phyloP scores from a whole-genome alignment of 2,329 filamentous ascomycete species.

The Colletotrichum navitas region DNA sequence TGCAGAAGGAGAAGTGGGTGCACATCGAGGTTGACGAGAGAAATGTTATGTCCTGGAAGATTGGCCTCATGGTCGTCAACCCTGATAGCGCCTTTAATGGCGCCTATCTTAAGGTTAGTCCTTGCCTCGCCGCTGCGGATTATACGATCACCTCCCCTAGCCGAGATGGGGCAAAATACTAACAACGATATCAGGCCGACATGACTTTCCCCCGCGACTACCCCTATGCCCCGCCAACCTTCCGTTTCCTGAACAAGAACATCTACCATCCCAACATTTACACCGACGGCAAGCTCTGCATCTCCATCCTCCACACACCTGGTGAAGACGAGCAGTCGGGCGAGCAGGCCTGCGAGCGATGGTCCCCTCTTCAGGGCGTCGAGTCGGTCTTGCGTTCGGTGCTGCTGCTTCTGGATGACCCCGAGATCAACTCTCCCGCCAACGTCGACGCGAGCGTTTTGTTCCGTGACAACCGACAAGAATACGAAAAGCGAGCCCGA shows the following conservation, averaged over 20 bases:
- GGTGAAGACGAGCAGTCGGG: constrained; percentile 95
- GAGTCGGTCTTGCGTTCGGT: constrained; percentile 96
- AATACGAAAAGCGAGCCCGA: constrained; percentile 78
- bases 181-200: constrained; percentile 66
- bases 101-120: constrained; percentile 82
- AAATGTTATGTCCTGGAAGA: constrained; percentile 89
- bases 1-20: constrained; percentile 93
- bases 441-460: constrained; percentile 94
- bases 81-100: constrained; percentile 92
- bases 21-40: constrained; percentile 86
- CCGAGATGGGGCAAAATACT: not conserved
- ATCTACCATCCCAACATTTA: constrained; percentile 97
- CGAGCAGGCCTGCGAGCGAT: constrained; percentile 89
- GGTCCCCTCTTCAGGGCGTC: constrained; percentile 93
- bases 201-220: constrained; percentile 93
- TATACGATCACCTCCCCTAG: not conserved
- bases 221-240: constrained; percentile 88
- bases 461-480: constrained; percentile 78
- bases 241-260: constrained; percentile 80
- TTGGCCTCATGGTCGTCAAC: constrained; percentile 93
- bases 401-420: constrained; percentile 90
- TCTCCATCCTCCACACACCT: constrained; percentile 93
- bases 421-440: constrained; percentile 91
- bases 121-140: not conserved
- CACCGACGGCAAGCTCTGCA: constrained; percentile 89